These are phyloP conservation scores for Dactylellina sp. DNA, from an alignment of 2,329 filamentous ascomycete species.

Conservation along the genomic window DNA sequence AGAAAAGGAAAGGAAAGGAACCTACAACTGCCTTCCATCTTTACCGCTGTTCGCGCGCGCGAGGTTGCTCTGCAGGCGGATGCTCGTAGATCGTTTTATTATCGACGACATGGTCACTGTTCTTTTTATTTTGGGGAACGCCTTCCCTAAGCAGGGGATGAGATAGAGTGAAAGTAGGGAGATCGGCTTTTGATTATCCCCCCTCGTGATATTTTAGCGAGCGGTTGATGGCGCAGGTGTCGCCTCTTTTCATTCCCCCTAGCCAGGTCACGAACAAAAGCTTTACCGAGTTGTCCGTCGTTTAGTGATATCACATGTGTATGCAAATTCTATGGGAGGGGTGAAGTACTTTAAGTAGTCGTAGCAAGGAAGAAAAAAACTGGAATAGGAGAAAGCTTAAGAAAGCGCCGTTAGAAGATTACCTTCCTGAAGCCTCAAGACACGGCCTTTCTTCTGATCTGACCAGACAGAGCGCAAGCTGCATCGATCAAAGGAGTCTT, in stretches of 20 bases:
- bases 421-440: background rate
- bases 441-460: background rate
- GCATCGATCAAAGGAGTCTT: too few relatives aligned
- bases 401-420: background rate
- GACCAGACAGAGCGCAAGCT: background rate
- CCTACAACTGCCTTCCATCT: slow-evolving; percentile 52
- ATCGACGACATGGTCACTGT: slow-evolving; percentile 12
- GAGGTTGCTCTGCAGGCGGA: slow-evolving; percentile 53
- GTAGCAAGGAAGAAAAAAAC: slow-evolving; percentile 11
- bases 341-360: slow-evolving; percentile 36
- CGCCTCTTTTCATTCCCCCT: background rate
- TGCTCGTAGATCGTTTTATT: slow-evolving; percentile 35
- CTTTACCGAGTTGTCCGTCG: slow-evolving; percentile 20
- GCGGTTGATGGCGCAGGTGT: slow-evolving; percentile 40
- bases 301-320: slow-evolving; percentile 27
- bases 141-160: slow-evolving; percentile 18
- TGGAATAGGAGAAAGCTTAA: background rate
- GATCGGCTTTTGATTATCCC: background rate
- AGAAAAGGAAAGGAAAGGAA: slow-evolving; percentile 1
- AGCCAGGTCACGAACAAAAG: slow-evolving; percentile 2
- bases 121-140: slow-evolving; percentile 20
- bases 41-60: slow-evolving; percentile 55
- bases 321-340: slow-evolving; percentile 35
- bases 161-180: background rate
- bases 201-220: slow-evolving; percentile 44